Evolutionary conservation across 2,329 filamentous ascomycete genomes (phyloP).

Genomic region (Hypoxylon sp.): DNA sequence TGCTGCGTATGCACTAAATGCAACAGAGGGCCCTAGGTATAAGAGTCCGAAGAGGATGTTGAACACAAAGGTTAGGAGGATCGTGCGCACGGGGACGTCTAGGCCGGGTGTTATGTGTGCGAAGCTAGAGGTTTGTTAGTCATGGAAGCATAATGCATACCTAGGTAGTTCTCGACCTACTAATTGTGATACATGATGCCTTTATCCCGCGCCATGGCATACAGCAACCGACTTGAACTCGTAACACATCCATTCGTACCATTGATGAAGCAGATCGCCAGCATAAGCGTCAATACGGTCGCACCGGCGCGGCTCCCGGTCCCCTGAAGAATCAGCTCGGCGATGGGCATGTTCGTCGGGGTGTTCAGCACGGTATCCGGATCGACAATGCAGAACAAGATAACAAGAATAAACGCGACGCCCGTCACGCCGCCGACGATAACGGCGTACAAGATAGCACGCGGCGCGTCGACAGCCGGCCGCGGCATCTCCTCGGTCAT

Average conservation of each 20-base stretch:
- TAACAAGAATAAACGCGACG: conserved; percentile 51
- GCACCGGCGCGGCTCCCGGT: conserved; percentile 52
- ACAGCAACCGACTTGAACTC: conserved; percentile 53
- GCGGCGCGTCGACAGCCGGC: conserved; percentile 51
- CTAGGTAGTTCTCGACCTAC: conserved; percentile 24
- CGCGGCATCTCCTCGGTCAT: conserved; percentile 58
- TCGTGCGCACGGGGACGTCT: conserved; percentile 53
- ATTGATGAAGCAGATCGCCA: conserved; percentile 56
- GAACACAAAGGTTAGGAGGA: conserved; percentile 53
- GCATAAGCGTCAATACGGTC: conserved; percentile 52
- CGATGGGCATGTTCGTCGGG: conserved; percentile 55
- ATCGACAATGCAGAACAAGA: conserved; percentile 53
- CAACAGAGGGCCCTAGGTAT: conserved; percentile 56
- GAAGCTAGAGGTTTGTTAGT: too few species aligned
- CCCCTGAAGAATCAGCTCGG: conserved; percentile 55
- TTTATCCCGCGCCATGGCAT: conserved; percentile 57
- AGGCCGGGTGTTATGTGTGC: conserved; percentile 49
- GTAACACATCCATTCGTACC: conserved; percentile 56
- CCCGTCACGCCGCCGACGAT: conserved; percentile 54
- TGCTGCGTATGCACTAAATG: conserved; percentile 57
- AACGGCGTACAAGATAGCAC: conserved; percentile 55
- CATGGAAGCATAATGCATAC: too few species aligned
- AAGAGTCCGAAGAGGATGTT: conserved; percentile 57
- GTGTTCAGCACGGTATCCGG: conserved; percentile 48
- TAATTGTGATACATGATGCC: conserved; percentile 49